Conservation (phyloP, 352 stramenopile species). For the Phytophthora brassicae region DNA sequence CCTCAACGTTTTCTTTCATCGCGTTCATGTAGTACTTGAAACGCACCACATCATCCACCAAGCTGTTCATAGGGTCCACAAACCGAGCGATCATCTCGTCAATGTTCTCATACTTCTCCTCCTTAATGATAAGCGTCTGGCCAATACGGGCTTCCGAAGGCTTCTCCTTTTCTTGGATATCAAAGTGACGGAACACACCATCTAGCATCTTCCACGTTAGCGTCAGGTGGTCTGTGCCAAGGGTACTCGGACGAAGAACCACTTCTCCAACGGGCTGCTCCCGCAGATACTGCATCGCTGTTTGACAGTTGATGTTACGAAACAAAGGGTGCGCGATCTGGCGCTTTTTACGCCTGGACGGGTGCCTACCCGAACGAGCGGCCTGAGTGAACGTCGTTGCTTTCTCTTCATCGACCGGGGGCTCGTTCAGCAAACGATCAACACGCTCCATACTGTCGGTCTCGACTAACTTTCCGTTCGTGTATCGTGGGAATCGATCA, state of each 20-base stretch:
- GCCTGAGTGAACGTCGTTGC: slow-evolving; percentile 37
- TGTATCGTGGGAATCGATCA: slow-evolving; percentile 55
- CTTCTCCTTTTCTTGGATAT: slow-evolving; percentile 89
- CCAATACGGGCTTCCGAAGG: slow-evolving; percentile 82
- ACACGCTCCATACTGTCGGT: slow-evolving; percentile 71
- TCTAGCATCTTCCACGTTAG: slow-evolving; percentile 90
- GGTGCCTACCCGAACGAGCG: slow-evolving; percentile 30
- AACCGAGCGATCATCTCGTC: slow-evolving; percentile 89
- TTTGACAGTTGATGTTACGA: slow-evolving; percentile 86
- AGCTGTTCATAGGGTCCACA: slow-evolving; percentile 87
- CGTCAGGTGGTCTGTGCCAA: slow-evolving; percentile 84
- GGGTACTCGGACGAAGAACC: slow-evolving; percentile 82
- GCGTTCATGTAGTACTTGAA: slow-evolving; percentile 88
- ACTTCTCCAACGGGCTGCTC: slow-evolving; percentile 81
- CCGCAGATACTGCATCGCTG: slow-evolving; percentile 80
- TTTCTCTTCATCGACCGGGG: slow-evolving; percentile 79
- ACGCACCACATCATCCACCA: slow-evolving; percentile 83
- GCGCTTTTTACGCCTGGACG: slow-evolving; percentile 81
- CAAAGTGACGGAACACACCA: slow-evolving; percentile 86
- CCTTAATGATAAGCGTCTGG: slow-evolving; percentile 83
- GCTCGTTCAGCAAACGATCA: slow-evolving; percentile 76
- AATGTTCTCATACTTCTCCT: slow-evolving; percentile 86
- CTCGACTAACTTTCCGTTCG: slow-evolving; percentile 53
- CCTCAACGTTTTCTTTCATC: slow-evolving; percentile 72
- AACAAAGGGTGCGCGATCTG: slow-evolving; percentile 87